A percentile compares a stretch with the other conserved stretches of the same genome.
phyloP scores from a whole-genome alignment of 2,329 filamentous ascomycete genomes.

The Tolypocladium album region DNA sequence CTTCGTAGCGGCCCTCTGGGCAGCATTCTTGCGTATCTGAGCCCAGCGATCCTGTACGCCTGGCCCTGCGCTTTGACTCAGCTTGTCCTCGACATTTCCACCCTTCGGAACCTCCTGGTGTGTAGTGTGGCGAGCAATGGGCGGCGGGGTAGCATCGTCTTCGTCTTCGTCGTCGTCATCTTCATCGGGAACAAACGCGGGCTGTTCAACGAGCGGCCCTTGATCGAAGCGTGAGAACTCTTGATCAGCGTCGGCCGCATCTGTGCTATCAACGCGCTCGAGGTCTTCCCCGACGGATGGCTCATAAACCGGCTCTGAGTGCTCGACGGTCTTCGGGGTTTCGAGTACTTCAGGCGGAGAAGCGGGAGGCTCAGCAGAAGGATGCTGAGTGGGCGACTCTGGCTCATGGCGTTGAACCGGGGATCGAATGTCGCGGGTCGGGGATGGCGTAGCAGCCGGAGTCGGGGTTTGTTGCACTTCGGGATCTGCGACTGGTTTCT shows the following conservation, averaged over 20 bases:
- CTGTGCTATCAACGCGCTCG: slow-evolving; percentile 49
- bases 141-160: slow-evolving; percentile 39
- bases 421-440: neutral
- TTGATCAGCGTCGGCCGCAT: slow-evolving; percentile 46
- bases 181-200: slow-evolving; percentile 63
- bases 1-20: slow-evolving; percentile 60
- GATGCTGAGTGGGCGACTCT: neutral
- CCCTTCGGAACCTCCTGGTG: slow-evolving; percentile 12
- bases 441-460: slow-evolving; percentile 13
- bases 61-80: slow-evolving; percentile 20
- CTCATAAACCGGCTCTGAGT: slow-evolving; percentile 9
- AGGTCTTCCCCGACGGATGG: slow-evolving; percentile 22
- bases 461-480: slow-evolving; percentile 13
- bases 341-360: neutral
- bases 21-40: slow-evolving; percentile 89
- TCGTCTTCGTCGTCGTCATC: slow-evolving; percentile 29
- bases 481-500: slow-evolving; percentile 16
- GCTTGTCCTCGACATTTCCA: slow-evolving; percentile 19
- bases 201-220: slow-evolving; percentile 77
- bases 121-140: slow-evolving; percentile 34
- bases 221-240: slow-evolving; percentile 70
- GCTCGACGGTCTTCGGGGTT: slow-evolving; percentile 1
- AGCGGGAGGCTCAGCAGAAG: neutral
- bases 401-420: slow-evolving; percentile 3
- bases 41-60: slow-evolving; percentile 73